Conservation (phyloP, 495 filamentous ascomycete species). For the Annulohypoxylon nitens region DNA sequence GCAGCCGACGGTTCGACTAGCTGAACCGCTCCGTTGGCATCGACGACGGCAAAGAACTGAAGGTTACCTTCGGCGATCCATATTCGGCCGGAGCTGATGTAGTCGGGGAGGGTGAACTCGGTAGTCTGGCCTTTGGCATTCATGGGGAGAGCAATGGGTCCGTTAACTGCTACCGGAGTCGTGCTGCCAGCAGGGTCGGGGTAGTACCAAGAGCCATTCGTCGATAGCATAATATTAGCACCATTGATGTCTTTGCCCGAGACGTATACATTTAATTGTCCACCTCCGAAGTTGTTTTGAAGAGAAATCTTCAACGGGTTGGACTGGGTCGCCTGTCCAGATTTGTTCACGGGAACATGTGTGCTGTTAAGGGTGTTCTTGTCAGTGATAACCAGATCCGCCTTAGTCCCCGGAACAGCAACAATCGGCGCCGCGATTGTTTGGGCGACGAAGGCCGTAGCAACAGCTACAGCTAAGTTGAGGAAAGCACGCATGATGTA, state of each 20-base stretch:
- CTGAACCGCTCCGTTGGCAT: conserved; percentile 43
- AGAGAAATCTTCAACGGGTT: conserved; percentile 48
- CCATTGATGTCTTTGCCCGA: conserved; percentile 52
- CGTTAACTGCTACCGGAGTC: conserved; percentile 49
- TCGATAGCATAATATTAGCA: conserved; percentile 52
- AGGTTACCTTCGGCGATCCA: conserved; percentile 60
- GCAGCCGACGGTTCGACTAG: conserved; percentile 59
- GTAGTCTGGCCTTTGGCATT: conserved; percentile 51
- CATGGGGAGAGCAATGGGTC: conserved; percentile 50
- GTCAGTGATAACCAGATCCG: conserved; percentile 45
- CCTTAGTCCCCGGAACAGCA: conserved; percentile 39
- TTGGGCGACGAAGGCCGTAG: conserved; percentile 42
- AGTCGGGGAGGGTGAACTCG: conserved; percentile 56
- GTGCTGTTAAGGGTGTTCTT: conserved; percentile 52
- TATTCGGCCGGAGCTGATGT: conserved; percentile 57
- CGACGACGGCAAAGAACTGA: conserved; percentile 56
- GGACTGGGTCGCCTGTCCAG: not conserved
- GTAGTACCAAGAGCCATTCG: conserved; percentile 55
- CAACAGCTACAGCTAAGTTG: conserved; percentile 48
- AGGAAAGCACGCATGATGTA: conserved; percentile 48
- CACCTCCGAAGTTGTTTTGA: conserved; percentile 58
- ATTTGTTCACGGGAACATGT: not conserved
- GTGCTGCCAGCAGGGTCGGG: conserved; percentile 48
- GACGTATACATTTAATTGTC: conserved; percentile 56
- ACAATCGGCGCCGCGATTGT: conserved; percentile 47